Evolutionary conservation across 768 basidiomycete genomes (phyloP).

Genomic region (Rhodotorula babjevae): DNA sequence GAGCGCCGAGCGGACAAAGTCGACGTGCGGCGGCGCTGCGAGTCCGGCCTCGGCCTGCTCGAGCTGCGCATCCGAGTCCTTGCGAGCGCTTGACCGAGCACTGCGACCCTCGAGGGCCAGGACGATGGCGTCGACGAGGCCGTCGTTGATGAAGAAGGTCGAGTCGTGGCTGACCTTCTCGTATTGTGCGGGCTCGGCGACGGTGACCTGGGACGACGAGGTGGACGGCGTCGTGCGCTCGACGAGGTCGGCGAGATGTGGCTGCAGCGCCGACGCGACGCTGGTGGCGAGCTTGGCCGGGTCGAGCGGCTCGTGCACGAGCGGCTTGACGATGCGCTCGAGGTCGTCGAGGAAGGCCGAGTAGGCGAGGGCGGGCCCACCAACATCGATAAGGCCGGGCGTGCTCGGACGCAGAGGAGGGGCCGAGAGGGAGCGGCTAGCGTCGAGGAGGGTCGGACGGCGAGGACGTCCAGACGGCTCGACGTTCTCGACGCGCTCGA

Average conservation of each 20-base stretch:
- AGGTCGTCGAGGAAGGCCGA: constrained; percentile 17
- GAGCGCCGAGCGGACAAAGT: neutral
- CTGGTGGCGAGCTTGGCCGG: neutral
- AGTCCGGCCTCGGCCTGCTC: neutral
- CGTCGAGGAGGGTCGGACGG: neutral
- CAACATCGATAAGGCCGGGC: neutral
- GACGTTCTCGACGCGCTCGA: neutral
- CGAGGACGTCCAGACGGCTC: neutral
- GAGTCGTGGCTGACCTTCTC: neutral
- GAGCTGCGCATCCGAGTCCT: neutral
- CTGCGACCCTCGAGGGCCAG: too few relatives aligned
- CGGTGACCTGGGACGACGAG: neutral
- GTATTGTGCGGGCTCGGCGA: neutral
- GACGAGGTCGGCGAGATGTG: neutral
- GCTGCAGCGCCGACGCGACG: neutral
- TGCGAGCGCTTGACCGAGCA: neutral
- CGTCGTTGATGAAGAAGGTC: too few relatives aligned
- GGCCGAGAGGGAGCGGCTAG: neutral
- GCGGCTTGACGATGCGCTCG: constrained; percentile 2
- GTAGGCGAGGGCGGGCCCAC: neutral
- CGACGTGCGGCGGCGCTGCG: neutral
- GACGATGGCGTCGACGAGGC: neutral
- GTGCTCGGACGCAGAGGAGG: neutral
- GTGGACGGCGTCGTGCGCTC: neutral
- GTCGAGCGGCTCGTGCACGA: neutral